Evolutionary conservation across 1,284 basidiomycete species (phyloP), one percentile per base, ranked within the genome.

Genomic region (Malassezia pachydermatis): DNA sequence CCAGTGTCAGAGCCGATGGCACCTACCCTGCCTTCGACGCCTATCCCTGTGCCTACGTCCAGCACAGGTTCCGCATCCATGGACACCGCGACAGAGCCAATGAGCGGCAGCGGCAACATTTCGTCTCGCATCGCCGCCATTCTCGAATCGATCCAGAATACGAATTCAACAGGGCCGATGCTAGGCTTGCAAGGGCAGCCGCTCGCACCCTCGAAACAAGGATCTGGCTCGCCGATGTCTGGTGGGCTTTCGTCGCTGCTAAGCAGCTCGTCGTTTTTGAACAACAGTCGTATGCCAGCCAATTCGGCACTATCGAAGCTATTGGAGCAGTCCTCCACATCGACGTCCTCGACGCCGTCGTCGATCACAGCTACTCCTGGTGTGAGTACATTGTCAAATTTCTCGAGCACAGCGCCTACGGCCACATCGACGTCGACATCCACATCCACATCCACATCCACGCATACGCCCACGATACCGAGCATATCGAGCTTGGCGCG

Each of bases 71-170:
- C 14, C 32, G 25, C 34, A 27, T 3, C n/a, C 17, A 3, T 11
- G 19, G n/a, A n/a, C 20, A 32, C 19, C 10, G 30, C 32, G 19
- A 11, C 41, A 3, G 41, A 43, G 29, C 27, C 41, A 14, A 10
- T 44, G 5, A 38, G 41, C 1, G 27, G 41, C 30, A 34, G 36
- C 34, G 30, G 44, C 10, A 46, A 46, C 17, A 43, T 52, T 20
- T 52, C 50, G 24, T 47, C 50, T 17, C 44, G 50, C 14, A 47
- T 52, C 13, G 50, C 50, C 4, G 50, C 50, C 23, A 52, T 52
- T 17, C 50, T 52, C 11, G 50, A 52, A 11, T 52, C 50, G 6
- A 41, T 52, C 29, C 42, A 52, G 22, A 46, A 25, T 19, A 27
- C 44, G 19, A 46, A 47, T 32, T 24, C 39, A 11, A 40, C 48